Evolutionary conservation across 352 stramenopile genomes (phyloP).

Genomic region (Blastocystis hominis): DNA sequence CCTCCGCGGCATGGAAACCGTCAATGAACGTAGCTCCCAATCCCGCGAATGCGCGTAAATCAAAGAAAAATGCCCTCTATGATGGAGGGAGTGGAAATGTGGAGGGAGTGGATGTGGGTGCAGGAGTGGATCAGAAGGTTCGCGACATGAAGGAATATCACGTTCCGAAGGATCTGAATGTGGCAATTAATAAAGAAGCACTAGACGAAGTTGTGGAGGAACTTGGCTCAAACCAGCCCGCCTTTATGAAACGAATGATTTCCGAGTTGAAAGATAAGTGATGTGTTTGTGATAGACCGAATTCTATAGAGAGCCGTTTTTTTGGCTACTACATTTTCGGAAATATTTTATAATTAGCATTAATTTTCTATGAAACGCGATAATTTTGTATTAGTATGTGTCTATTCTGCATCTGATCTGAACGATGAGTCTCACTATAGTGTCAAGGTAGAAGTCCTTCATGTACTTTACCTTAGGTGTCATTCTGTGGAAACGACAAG

Average conservation of each 20-base stretch:
- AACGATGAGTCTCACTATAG: neutral
- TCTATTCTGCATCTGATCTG: neutral
- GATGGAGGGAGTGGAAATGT: neutral
- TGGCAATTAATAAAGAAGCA: constrained; percentile 41
- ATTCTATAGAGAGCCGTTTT: neutral
- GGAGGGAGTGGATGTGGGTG: neutral
- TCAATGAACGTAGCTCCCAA: neutral
- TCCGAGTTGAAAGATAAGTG: constrained; percentile 27
- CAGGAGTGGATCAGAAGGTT: neutral
- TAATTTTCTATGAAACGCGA: constrained; percentile 33
- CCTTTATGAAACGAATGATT: constrained; percentile 27
- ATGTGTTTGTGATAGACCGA: neutral
- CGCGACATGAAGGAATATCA: constrained; percentile 40
- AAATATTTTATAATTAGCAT: neutral
- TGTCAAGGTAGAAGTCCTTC: neutral
- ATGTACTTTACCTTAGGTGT: neutral
- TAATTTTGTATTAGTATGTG: constrained; percentile 13
- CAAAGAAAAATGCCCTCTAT: neutral
- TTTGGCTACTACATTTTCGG: neutral
- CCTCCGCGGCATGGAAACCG: neutral
- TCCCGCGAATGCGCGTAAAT: neutral
- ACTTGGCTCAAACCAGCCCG: constrained; percentile 7
- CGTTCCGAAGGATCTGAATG: constrained; percentile 43
- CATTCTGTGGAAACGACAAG: neutral
- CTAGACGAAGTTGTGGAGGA: constrained; percentile 42